Base-by-base conservation (phyloP, 2,329 filamentous ascomycete species). In the Fusarium stilboides region DNA sequence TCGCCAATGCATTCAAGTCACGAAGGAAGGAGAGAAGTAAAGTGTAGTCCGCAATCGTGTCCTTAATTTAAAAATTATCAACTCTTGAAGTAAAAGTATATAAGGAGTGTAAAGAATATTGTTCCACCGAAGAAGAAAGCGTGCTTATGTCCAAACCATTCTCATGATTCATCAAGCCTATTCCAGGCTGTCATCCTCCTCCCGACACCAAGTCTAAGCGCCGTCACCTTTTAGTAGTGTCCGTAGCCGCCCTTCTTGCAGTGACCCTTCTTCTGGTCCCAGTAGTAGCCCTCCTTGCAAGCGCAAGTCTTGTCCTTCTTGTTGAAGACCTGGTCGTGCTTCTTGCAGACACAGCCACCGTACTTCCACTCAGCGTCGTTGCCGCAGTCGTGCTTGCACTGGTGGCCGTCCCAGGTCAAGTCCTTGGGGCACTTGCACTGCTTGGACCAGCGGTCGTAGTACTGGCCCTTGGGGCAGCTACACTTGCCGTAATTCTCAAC, bases 291-390 rank as follows among this genome's bases (percentile, higher is more conserved):
- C 1, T 53, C 8, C 63, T 72, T 70, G 56, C 70, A 72, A 22
- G 28, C 42, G 42, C 69, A 71, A 39, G 45, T 51, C 62, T 67
- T 69, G 42, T 31, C 26, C 33, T 69, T 34, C 52, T 63, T 57
- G 59, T 71, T 31, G 31, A 55, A 72, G 24, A 65, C 51, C 45
- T 67, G 62, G 57, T 54, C 59, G 24, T 59, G 36, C 56, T 62
- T 73, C 52, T 62, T 71, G 54, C 70, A 72, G 40, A 72, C 65
- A 14, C 70, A 72, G n/a, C 20, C 53, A n/a, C 57, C 65, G 34
- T 62, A 51, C 55, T 62, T 72, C 51, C 60, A 72, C 24, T 70
- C 54, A 9, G 70, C 69, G 14, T 72, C 53, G 19, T 46, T 42
- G 12, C 70, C 70, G 19, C 70, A 72, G 63, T 72, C 55, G 10